phyloP scores from a whole-genome alignment of 345 rosid genomes.

The Rubroshorea leprosula region DNA sequence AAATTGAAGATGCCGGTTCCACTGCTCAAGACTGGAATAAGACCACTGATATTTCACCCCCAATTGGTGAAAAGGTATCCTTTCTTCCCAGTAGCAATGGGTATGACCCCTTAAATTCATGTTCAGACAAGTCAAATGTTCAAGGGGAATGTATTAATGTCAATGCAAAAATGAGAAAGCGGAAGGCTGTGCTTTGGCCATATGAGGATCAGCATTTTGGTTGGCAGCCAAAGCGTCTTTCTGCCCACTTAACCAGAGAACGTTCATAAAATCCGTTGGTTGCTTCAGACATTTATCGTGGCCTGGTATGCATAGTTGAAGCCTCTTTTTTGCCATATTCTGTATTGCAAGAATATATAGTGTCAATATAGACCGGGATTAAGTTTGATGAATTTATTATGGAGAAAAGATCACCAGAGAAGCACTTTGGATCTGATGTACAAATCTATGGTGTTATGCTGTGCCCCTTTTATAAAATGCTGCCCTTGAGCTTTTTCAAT shows the following conservation, averaged over 20 bases:
- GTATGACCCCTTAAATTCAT: conserved; percentile 14
- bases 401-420: conserved; percentile 11
- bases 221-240: conserved; percentile 32
- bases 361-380: conserved; percentile 27
- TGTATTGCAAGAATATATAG: conserved; percentile 13
- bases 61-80: conserved; percentile 10
- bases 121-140: conserved; percentile 16
- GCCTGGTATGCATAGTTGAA: conserved; percentile 14
- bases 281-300: conserved; percentile 20
- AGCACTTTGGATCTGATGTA: conserved; percentile 15
- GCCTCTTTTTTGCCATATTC: conserved; percentile 6
- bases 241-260: conserved; percentile 19
- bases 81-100: conserved; percentile 8
- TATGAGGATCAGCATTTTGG: conserved; percentile 26
- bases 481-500: no score
- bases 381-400: conserved; percentile 12
- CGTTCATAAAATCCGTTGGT: conserved; percentile 20
- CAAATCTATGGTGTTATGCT: no score
- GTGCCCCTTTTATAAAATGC: no score
- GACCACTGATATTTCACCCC: conserved; percentile 14
- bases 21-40: conserved; percentile 26
- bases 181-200: conserved; percentile 27
- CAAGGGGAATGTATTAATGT: conserved; percentile 10
- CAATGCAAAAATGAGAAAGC: conserved; percentile 28
- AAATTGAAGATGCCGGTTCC: conserved; percentile 18